phyloP scores from a whole-genome alignment of 768 basidiomycete species.

The Pleurotus tuoliensis region DNA sequence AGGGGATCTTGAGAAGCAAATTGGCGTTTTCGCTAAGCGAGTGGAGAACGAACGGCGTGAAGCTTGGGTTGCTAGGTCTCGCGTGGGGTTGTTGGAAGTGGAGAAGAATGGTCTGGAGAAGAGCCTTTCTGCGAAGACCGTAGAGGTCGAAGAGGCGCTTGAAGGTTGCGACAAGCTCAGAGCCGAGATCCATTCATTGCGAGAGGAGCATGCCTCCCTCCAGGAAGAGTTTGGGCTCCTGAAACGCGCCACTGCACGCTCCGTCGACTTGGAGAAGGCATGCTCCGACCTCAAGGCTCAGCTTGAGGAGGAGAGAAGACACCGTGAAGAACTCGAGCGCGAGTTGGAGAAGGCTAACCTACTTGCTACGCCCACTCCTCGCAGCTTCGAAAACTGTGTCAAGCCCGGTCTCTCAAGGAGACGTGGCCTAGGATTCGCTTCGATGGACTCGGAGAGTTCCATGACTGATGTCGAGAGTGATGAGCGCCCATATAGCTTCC shows the following conservation, averaged over 20 bases:
- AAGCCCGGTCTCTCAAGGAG: slow-evolving; percentile 24
- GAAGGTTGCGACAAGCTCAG: background rate
- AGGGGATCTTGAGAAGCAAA: slow-evolving; percentile 68
- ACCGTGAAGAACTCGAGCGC: slow-evolving; percentile 46
- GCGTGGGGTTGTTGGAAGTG: slow-evolving; percentile 57
- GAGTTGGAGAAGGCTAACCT: slow-evolving; percentile 40
- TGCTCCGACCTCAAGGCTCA: slow-evolving; percentile 14
- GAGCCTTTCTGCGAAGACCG: slow-evolving; percentile 25
- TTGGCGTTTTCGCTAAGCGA: slow-evolving; percentile 58
- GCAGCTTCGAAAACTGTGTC: slow-evolving; percentile 22
- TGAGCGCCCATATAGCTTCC: slow-evolving; percentile 31
- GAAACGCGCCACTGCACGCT: slow-evolving; percentile 21
- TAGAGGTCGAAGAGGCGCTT: slow-evolving; percentile 12
- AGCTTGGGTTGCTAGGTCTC: slow-evolving; percentile 80
- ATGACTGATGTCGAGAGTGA: slow-evolving; percentile 65
- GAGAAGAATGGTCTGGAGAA: slow-evolving; percentile 61
- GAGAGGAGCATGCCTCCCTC: slow-evolving; percentile 3
- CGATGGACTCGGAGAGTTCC: slow-evolving; percentile 63
- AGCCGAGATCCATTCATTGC: background rate
- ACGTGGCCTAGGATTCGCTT: slow-evolving; percentile 50
- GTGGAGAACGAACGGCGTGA: slow-evolving; percentile 80
- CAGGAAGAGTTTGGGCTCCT: slow-evolving; percentile 33
- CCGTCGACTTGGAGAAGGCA: slow-evolving; percentile 6
- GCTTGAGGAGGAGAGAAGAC: slow-evolving; percentile 36
- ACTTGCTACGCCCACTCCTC: slow-evolving; percentile 42